Evolutionary conservation across 1,284 basidiomycete species (phyloP).

Genomic region (Dichomitus squalens): DNA sequence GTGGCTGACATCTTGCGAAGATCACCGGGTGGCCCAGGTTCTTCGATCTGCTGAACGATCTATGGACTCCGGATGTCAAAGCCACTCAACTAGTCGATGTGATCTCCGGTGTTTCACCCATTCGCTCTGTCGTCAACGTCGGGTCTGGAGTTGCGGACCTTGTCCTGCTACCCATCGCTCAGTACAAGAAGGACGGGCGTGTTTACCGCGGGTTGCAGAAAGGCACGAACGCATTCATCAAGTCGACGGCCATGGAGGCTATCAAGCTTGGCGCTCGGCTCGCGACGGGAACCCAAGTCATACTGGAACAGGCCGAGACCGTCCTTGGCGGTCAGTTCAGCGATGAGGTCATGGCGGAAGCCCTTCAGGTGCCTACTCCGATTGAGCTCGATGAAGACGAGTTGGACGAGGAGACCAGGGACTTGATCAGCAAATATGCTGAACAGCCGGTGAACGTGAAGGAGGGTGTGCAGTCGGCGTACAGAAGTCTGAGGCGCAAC

Average conservation of each 20-base stretch:
- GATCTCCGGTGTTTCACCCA: conserved; percentile 95
- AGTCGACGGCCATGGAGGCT: conserved; percentile 92
- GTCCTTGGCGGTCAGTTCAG: conserved; percentile 83
- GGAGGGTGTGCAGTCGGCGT: conserved; percentile 91
- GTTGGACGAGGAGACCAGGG: conserved; percentile 45
- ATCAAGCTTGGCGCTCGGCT: conserved; percentile 93
- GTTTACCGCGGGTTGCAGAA: conserved; percentile 92
- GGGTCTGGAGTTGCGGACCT: conserved; percentile 96
- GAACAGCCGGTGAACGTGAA: conserved; percentile 84
- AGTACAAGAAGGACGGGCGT: conserved; percentile 97
- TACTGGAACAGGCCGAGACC: conserved; percentile 94
- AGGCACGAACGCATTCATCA: conserved; percentile 90
- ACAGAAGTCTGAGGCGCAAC: conserved; percentile 83
- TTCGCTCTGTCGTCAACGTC: conserved; percentile 94
- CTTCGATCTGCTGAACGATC: conserved; percentile 90
- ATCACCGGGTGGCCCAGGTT: conserved; percentile 89
- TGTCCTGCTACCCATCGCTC: conserved; percentile 93
- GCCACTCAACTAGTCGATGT: conserved; percentile 97
- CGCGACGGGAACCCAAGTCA: conserved; percentile 96
- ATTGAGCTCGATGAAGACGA: conserved; percentile 41
- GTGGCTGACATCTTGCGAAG: conserved; percentile 40
- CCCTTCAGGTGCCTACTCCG: conserved; percentile 46
- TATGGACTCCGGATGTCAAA: conserved; percentile 99
- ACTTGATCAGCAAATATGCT: conserved; percentile 85
- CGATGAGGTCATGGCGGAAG: conserved; percentile 66